These are phyloP conservation scores for Leccinum rimulosum DNA, from an alignment of 768 basidiomycete species.

Conservation along the genomic window DNA sequence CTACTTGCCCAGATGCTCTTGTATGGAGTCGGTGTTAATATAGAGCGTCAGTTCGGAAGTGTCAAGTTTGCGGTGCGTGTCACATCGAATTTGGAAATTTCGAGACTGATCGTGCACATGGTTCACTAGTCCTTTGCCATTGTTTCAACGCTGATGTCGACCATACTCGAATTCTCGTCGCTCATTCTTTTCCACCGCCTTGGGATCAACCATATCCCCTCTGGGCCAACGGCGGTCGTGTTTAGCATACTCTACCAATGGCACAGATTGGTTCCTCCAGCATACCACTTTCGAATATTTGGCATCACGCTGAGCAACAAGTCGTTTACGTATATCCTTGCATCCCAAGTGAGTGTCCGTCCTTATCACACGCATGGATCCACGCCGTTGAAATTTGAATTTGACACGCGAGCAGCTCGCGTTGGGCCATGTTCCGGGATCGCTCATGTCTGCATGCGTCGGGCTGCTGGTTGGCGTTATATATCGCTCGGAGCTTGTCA, in stretches of 20 bases:
- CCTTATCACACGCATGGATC: neutral
- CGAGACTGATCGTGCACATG: constrained; percentile 3
- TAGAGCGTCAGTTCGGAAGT: constrained; percentile 86
- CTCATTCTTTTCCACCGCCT: constrained; percentile 64
- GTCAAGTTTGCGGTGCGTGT: constrained; percentile 78
- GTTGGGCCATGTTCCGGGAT: constrained; percentile 64
- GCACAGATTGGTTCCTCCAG: constrained; percentile 69
- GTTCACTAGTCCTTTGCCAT: constrained; percentile 70
- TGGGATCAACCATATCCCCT: constrained; percentile 70
- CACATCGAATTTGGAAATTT: neutral
- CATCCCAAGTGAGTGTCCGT: constrained; percentile 56
- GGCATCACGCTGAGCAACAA: constrained; percentile 77
- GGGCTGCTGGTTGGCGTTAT: constrained; percentile 72
- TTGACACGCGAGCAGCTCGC: constrained; percentile 50
- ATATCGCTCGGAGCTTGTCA: constrained; percentile 81
- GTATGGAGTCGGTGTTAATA: constrained; percentile 63
- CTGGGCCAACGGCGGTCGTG: constrained; percentile 72
- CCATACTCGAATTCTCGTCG: constrained; percentile 62
- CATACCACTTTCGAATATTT: constrained; percentile 75
- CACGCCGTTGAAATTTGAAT: neutral
- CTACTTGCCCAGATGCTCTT: constrained; percentile 72
- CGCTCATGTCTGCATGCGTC: constrained; percentile 55
- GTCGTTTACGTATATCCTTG: constrained; percentile 66
- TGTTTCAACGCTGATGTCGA: constrained; percentile 63
- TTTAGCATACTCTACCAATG: constrained; percentile 87